Base-by-base conservation (phyloP, 2,329 filamentous ascomycete species). In the Ambrosiella beaveri region DNA sequence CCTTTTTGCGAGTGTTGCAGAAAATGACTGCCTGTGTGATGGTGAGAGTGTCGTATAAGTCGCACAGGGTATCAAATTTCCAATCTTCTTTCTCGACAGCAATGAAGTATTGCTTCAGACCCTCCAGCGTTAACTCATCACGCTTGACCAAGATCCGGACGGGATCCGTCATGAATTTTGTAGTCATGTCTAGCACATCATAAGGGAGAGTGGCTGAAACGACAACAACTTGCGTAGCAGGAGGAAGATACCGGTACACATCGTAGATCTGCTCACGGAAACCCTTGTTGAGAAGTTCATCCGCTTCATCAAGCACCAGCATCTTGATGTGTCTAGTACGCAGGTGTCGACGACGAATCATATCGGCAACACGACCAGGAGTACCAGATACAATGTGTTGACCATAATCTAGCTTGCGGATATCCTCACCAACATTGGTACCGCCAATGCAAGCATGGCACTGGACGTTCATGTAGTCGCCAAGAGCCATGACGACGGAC, bases 21-120 rank as follows among this genome's bases (percentile, higher is more conserved):
- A 98, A 98, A 70, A 98, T 98, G 70, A 98, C 93, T 51, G 93
- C 93, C 74, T 97, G 93, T 13, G 93, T 97, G 68, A 98, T 97
- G 58, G 93, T 98, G 50, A 98, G 80, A 11, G 93, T 97, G 70
- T 98, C 93, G 78, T 98, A 98, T 59, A 98, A 84, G 74, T 98
- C 93, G 71, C 89, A 97, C 3, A 98, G 82, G 2, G 93, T 98
- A 70, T 98, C 93, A 65, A 98, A 95, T 72, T 98, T 98, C 93
- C 93, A 98, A 70, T 97, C 93, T 71, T 98, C 93, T 76, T 96
- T 97, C 73, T 98, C 93, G 17, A 97, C 93, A 1, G 93, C 93
- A 66, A 98, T 97, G 70, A 96, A 98, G 76, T 96, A 98, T 71
- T 98, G 93, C 75, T 97, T 97, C 56, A 98, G 78, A 59, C 93